Evolutionary conservation across 768 basidiomycete genomes (phyloP), one percentile per base, ranked within the genome.

Genomic region (Xanthoconium purpureum): DNA sequence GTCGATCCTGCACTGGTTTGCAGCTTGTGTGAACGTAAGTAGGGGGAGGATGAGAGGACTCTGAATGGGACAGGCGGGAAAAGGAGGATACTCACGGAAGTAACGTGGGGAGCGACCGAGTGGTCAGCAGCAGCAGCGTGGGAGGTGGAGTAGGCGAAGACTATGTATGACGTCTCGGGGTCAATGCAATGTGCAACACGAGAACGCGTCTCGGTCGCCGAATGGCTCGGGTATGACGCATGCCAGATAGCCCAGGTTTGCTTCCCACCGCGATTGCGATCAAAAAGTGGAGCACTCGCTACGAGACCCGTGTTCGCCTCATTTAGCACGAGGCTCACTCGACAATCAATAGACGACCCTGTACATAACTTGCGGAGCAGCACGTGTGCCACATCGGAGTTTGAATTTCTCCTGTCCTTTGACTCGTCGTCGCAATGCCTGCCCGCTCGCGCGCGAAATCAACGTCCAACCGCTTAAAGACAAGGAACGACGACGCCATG

Each of bases 361-460:
- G n/a, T n/a, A n/a, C n/a, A n/a, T n/a, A n/a, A n/a, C n/a, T n/a
- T n/a, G 56, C 54, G n/a, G 57, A 18, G 30, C 40, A 39, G 11
- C 37, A 44, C 39, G 18, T 49, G 56, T 40, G 70, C 71, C 70
- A 71, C 70, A 59, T 59, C 70, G 70, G 70, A 73, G 70, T 71
- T 71, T 68, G 14, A 71, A 71, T 56, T 60, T 18, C 43, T 60
- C 54, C 59, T 73, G 59, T 67, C 56, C 61, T 72, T 52, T 64
- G 57, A 64, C 63, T 63, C 55, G 53, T 45, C 55, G 24, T 24
- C 24, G 24, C 24, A 24, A 81, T 81, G 80, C 75, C 74, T 50
- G 77, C 77, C 53, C 80, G 80, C 53, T 72, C 80, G 51, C 77
- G 74, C 56, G 74, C 77, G 37, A 77, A 75, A 66, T 66, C 79